Percentiles rank a stretch among this genome's conserved stretches.
phyloP scores from a whole-genome alignment of 2,329 filamentous ascomycete genomes.

The Aspergillus calidoustus region DNA sequence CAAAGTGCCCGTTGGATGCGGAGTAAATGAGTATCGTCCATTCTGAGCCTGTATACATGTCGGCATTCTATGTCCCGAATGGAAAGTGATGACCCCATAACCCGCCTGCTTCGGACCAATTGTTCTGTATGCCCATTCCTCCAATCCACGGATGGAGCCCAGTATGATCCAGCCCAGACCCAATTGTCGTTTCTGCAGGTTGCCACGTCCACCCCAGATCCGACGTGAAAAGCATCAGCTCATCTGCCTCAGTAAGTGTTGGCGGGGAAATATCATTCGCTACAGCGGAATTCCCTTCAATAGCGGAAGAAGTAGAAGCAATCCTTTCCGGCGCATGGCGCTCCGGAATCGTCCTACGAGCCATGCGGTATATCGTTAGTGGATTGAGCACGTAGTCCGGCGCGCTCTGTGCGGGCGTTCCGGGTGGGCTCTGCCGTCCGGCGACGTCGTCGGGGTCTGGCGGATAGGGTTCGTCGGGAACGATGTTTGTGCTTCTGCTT shows the following conservation, averaged over 20 bases:
- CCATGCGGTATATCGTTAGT: conserved; percentile 14
- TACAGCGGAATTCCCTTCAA: not conserved
- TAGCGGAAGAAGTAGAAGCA: not conserved
- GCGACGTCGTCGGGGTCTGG: conserved; percentile 7
- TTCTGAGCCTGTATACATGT: not conserved
- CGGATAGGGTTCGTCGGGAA: conserved; percentile 12
- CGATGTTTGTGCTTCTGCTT: conserved; percentile 6
- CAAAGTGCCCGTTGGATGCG: conserved; percentile 32
- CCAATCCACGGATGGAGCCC: conserved; percentile 15
- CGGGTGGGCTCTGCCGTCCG: conserved; percentile 8
- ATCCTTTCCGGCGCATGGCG: conserved; percentile 16
- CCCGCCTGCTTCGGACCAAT: not conserved
- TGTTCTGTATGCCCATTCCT: not conserved
- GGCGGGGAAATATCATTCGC: conserved; percentile 5
- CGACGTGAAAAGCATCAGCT: conserved; percentile 14
- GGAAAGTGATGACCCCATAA: conserved; percentile 14
- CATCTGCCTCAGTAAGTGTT: conserved; percentile 4
- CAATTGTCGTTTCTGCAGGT: conserved; percentile 13
- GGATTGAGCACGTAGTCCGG: conserved; percentile 18
- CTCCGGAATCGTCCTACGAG: conserved; percentile 13
- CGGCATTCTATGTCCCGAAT: not conserved
- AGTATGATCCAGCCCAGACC: conserved; percentile 4
- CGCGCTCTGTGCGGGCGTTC: conserved; percentile 13
- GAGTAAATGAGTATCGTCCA: conserved; percentile 19
- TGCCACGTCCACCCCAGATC: conserved; percentile 17